A percentile compares a stretch with the other conserved stretches of the same genome.
phyloP scores from a whole-genome alignment of 257 asterid genomes.

The Rubia yunnanensis region DNA sequence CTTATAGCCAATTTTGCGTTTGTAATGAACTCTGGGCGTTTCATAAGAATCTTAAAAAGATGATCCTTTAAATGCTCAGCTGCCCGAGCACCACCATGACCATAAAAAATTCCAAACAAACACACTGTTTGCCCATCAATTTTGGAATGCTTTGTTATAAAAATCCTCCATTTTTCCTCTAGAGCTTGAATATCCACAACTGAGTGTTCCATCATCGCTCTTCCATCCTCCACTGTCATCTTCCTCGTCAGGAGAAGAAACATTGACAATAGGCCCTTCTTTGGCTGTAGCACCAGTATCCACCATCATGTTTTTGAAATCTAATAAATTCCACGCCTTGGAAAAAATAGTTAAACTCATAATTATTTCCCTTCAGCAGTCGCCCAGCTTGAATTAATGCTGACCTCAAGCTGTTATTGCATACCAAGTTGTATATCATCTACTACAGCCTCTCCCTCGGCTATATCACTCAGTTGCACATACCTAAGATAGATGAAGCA shows the following conservation, averaged over 20 bases:
- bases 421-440: constrained; percentile 86
- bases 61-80: too few species aligned
- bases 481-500: constrained; percentile 24
- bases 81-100: too few species aligned
- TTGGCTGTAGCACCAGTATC: constrained; percentile 62
- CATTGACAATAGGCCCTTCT: constrained; percentile 37
- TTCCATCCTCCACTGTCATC: constrained; percentile 90
- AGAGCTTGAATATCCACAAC: constrained; percentile 92
- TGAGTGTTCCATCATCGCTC: constrained; percentile 76
- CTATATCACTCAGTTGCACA: constrained; percentile 1
- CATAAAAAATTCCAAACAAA: constrained; percentile 96
- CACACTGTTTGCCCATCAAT: constrained; percentile 66
- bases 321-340: constrained; percentile 24
- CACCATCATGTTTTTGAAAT: constrained; percentile 69
- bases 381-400: constrained; percentile 36
- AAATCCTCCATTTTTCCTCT: constrained; percentile 99
- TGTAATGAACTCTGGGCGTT: too few species aligned
- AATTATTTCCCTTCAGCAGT: constrained; percentile 31
- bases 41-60: too few species aligned
- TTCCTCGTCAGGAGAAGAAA: constrained; percentile 52
- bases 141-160: constrained; percentile 64
- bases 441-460: constrained; percentile 28
- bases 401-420: constrained; percentile 55
- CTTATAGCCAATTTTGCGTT: too few species aligned
- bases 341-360: constrained; percentile 26